A percentile compares a stretch with the other conserved stretches of the same genome.
Evolutionary conservation across 169 alveolate species (phyloP).

Genomic region (Amoebophrya sp.): DNA sequence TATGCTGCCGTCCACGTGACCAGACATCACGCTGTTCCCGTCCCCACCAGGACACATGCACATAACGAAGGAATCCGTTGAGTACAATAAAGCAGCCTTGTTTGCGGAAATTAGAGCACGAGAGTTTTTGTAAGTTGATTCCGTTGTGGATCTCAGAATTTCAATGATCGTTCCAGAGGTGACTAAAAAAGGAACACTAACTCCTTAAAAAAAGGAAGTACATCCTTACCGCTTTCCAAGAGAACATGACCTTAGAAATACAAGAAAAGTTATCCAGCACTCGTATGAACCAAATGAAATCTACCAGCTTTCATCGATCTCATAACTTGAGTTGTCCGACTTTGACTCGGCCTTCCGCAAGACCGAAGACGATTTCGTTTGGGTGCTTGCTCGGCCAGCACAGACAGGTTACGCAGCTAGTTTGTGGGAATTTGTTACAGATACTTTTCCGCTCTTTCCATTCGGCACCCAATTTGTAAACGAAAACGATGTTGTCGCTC

Average conservation of each 20-base stretch:
- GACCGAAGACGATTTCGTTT: constrained; percentile 74
- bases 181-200: no score
- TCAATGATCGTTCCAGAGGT: no score
- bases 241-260: no score
- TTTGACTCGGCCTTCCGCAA: constrained; percentile 84
- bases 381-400: constrained; percentile 76
- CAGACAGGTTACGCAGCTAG: constrained; percentile 78
- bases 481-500: constrained; percentile 55
- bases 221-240: no score
- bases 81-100: constrained; percentile 56
- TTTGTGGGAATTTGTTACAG: constrained; percentile 78
- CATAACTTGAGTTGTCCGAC: constrained; percentile 63
- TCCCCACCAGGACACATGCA: constrained; percentile 69
- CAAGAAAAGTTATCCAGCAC: no score
- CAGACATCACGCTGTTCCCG: constrained; percentile 74
- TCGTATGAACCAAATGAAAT: background rate
- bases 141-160: no score
- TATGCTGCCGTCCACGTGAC: constrained; percentile 78
- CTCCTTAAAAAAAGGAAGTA: no score
- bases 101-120: no score
- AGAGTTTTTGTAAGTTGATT: no score
- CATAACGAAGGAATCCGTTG: constrained; percentile 72
- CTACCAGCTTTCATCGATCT: background rate
- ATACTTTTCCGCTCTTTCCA: constrained; percentile 80
- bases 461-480: constrained; percentile 76